These are phyloP conservation scores for Trifolium subterraneum DNA, from an alignment of 306 rosid species.

Conservation along the genomic window DNA sequence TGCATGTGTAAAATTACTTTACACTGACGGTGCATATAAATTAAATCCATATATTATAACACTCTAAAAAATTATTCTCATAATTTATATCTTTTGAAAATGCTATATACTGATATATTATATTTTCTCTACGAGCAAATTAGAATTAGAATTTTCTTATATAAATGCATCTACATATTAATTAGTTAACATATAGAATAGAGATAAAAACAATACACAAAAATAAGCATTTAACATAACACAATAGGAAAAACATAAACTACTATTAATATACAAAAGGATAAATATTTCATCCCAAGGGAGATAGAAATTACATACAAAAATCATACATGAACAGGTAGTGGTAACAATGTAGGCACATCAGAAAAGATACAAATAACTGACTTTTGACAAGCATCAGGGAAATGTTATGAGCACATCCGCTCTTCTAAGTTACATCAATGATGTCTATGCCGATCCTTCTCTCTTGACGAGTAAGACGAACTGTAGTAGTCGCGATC, in stretches of 20 bases:
- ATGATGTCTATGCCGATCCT: constrained; percentile 89
- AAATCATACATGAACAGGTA: background rate
- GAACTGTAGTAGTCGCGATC: constrained; percentile 72
- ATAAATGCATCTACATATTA: background rate
- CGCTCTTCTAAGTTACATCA: constrained; percentile 32
- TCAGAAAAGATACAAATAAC: background rate
- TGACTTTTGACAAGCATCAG: background rate
- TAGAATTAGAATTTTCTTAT: background rate
- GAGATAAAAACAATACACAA: background rate
- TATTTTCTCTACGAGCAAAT: background rate
- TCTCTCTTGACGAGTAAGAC: constrained; percentile 84
- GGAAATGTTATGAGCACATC: background rate
- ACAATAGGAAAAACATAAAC: background rate
- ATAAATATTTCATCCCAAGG: background rate
- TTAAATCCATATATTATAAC: too few relatives aligned
- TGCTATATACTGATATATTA: too few relatives aligned
- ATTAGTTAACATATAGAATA: background rate
- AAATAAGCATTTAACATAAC: background rate
- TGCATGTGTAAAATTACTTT: too few relatives aligned
- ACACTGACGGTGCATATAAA: too few relatives aligned
- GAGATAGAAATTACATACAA: background rate
- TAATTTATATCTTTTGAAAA: too few relatives aligned
- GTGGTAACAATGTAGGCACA: background rate
- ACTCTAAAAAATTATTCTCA: too few relatives aligned
- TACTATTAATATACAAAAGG: background rate